Base-by-base conservation (phyloP, 129 eudicot genomes). In the Logfia minima region DNA sequence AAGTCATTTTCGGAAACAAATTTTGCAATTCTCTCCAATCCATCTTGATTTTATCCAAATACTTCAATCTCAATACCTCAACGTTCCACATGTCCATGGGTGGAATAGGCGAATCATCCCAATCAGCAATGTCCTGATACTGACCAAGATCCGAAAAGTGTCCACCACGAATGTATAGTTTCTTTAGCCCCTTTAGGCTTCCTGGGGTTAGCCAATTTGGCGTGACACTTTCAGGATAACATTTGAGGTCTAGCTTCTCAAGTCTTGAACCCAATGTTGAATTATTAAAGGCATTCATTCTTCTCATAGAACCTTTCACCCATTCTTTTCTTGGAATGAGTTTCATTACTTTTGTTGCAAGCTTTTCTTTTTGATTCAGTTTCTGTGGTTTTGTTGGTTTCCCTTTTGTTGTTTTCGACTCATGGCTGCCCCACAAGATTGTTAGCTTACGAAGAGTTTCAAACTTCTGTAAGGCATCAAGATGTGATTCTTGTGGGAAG, bases 151-250 rank as follows among this genome's bases (percentile, higher is more conserved):
- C 85, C 8, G 70, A 32, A 52, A 88, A 77, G 7, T 77, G 11
- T 8, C 92, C 92, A 43, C 89, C 92, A 7, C 92, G 87, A 66
- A 88, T 81, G 74, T 88, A 83, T 2, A 88, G 81, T 66, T 85
- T 88, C 82, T 77, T 62, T 34, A 88, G 70, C 19, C 67, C 48
- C 43, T 71, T 7, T 52, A 85, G 84, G 2, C 72, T 77, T 4
- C 58, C 67, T 6, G 86, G 79, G 31, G 70, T 78, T 58, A 88
- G 78, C 89, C 89, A 83, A 5, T 1, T 8, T 10, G 89, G 85
- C 8, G 86, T 66, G 17, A 3, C 11, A 2, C 1, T 8, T 37
- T 64, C 6, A 2, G 92, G 89, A 62, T 69, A 85, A 69, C 89
- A 85, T 58, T 77, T 83, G 35, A 88, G 89, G 51, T 88, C 87